Percentiles rank a stretch among this genome's conserved stretches.
These are phyloP conservation scores for Candida coquimbonensis DNA, from an alignment of 805 yeast species.

Conservation along the genomic window DNA sequence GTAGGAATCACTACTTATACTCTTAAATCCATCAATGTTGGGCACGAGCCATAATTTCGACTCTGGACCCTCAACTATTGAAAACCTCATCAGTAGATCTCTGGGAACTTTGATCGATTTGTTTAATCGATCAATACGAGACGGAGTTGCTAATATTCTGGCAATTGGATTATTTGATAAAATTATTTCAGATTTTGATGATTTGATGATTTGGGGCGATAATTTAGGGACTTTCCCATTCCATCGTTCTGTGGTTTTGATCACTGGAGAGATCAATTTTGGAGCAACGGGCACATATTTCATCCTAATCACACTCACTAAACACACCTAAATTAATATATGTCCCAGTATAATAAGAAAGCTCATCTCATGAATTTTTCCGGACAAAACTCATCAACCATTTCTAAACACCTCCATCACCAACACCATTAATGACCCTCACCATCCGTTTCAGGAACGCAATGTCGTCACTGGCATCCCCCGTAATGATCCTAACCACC, in stretches of 20 bases:
- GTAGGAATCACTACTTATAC: constrained; percentile 11
- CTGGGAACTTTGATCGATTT: constrained; percentile 21
- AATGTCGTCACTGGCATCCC: constrained; percentile 41
- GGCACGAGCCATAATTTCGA: constrained; percentile 10
- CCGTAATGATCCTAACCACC: constrained; percentile 55
- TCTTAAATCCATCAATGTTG: constrained; percentile 2
- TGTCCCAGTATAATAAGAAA: too few relatives aligned
- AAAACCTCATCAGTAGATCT: constrained; percentile 5
- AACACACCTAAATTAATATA: too few relatives aligned
- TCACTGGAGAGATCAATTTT: constrained; percentile 7
- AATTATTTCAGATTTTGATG: constrained; percentile 9
- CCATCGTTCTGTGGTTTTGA: constrained; percentile 7
- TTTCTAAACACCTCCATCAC: background rate
- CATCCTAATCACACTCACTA: background rate
- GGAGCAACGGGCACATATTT: constrained; percentile 9
- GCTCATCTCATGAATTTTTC: background rate
- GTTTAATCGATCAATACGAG: constrained; percentile 32
- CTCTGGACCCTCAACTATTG: constrained; percentile 2
- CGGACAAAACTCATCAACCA: background rate
- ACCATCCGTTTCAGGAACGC: constrained; percentile 24
- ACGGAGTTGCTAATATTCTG: constrained; percentile 33
- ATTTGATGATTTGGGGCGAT: background rate
- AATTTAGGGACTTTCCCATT: constrained; percentile 3
- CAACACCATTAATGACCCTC: background rate
- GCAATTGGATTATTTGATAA: constrained; percentile 31